Base-by-base conservation (phyloP, 2,329 filamentous ascomycete species). In the Colletotrichum simmondsii region DNA sequence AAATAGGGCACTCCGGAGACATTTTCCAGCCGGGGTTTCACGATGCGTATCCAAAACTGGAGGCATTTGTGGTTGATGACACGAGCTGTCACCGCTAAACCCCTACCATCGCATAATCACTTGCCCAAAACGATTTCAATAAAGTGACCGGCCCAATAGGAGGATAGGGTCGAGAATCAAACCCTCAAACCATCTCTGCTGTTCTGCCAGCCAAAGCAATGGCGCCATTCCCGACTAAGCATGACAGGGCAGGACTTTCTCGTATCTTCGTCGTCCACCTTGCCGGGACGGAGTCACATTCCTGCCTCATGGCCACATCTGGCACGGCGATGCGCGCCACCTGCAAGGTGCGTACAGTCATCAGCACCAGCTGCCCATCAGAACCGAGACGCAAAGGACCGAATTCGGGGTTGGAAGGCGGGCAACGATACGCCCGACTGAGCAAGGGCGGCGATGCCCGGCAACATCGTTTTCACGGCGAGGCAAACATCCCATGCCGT, bases 121-220 rank as follows among this genome's bases (percentile, higher is more conserved):
- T 73, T 73, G 68, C 68, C 71, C 61, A 67, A 72, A 67, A 53
- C 22, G 52, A 72, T 58, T 62, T 35, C 68, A 54, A 72, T 72
- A 59, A 73, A 67, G 61, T 54, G 57, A 68, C 71, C 30, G 71
- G 52, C 10, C 71, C 71, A 73, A 73, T 72, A 24, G 59, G 42
- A 63, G 35, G n/a, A 35, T 58, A 68, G 52, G 54, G 35, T 56
- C 49, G 61, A 32, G 37, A 46, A 56, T 30, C 61, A 42, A 54
- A 49, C 19, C 24, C 30, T 46, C 32, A 56, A 54, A 24, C 32
- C 22, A 24, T 12, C 32, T 56, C 49, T 53, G 42, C 32, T 37
- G 37, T 57, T 14, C 6, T 56, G 30, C 65, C 12, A 49, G 53
- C 35, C 24, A 49, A 54, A 53, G n/a, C 26, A 49, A 37, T 67